Evolutionary conservation across 2,329 filamentous ascomycete species (phyloP).

Genomic region (Penicillium expansum): DNA sequence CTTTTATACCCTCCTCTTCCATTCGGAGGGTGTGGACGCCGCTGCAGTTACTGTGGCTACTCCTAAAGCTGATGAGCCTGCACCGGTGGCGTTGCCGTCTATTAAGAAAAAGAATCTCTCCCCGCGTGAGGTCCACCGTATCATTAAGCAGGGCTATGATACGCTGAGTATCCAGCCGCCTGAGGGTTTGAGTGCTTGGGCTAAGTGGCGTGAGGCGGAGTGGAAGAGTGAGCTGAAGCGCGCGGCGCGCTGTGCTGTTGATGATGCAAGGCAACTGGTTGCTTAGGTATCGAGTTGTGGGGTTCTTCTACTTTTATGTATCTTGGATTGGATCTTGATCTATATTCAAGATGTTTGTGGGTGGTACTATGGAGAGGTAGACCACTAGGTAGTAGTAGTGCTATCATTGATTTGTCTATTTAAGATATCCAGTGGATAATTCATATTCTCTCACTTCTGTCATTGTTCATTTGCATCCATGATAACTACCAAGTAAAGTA

Average conservation of each 20-base stretch:
- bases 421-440: constrained; percentile 10
- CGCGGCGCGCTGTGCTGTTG: constrained; percentile 75
- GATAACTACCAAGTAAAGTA: neutral
- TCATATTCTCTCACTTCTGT: neutral
- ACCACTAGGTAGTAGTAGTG: neutral
- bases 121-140: constrained; percentile 77
- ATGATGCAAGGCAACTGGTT: constrained; percentile 58
- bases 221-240: constrained; percentile 82
- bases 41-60: constrained; percentile 12
- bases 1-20: constrained; percentile 74
- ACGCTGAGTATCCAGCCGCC: constrained; percentile 87
- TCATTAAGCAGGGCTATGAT: constrained; percentile 96
- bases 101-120: constrained; percentile 66
- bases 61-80: constrained; percentile 23
- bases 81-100: constrained; percentile 30
- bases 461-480: neutral
- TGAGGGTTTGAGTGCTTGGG: constrained; percentile 83
- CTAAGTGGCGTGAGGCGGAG: constrained; percentile 81
- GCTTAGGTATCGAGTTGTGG: constrained; percentile 18
- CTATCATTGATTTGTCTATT: neutral
- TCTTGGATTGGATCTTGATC: too few species aligned
- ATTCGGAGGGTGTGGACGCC: constrained; percentile 46
- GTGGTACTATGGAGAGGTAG: neutral
- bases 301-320: neutral
- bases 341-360: neutral